A percentile compares a stretch with the other conserved stretches of the same genome.
Conservation (phyloP, 495 filamentous ascomycete genomes). For the Penicillium daleae region DNA sequence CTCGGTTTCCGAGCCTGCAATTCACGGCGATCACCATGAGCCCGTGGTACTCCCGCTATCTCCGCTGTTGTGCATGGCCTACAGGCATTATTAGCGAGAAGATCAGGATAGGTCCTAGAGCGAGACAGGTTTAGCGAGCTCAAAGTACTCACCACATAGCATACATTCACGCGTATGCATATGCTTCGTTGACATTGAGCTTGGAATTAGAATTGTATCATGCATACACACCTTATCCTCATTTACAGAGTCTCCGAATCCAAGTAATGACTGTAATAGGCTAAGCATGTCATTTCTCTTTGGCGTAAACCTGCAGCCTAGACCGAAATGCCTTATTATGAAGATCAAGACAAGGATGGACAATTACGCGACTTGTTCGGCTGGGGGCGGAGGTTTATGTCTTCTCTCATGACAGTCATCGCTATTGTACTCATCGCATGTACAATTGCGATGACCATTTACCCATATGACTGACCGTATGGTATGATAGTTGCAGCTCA, state of each 20-base stretch:
- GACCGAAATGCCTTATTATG: neutral
- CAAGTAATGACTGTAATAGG: too few relatives aligned
- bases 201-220: neutral
- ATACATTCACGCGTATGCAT: neutral
- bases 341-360: neutral
- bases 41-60: neutral
- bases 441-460: neutral
- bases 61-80: neutral
- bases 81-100: constrained; percentile 1
- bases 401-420: neutral
- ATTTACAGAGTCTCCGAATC: too few relatives aligned
- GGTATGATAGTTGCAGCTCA: neutral
- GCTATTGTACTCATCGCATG: too few relatives aligned
- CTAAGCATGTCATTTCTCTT: neutral
- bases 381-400: neutral
- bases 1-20: neutral
- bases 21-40: neutral
- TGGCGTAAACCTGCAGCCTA: neutral
- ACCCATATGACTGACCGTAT: neutral
- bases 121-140: neutral
- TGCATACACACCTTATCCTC: neutral
- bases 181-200: neutral
- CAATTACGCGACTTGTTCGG: neutral
- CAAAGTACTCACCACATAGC: neutral
- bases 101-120: neutral